Base-by-base conservation (phyloP, 2,329 filamentous ascomycete genomes). In the Myriosclerotinia scirpicola region DNA sequence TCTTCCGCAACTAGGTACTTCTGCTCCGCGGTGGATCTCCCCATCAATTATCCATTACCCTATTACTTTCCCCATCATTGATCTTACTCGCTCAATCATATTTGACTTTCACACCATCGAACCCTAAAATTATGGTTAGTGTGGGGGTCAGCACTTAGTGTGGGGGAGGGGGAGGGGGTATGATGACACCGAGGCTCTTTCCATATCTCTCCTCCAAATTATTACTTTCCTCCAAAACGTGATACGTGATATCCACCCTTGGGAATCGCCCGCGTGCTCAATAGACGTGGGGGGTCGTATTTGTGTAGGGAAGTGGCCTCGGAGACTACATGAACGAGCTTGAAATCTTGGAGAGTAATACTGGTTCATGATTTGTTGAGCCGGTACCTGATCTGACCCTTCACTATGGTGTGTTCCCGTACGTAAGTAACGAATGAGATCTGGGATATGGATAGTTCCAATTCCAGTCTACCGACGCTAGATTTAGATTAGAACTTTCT, bases 391-490 rank as follows among this genome's bases (percentile, higher is more conserved):
- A 30, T 30, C 40, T n/a, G 55, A 34, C 22, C 55, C 20, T 50
- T 38, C 20, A 26, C 34, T 26, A 2, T 38, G 14, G 14, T 20
- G 15, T 12, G 9, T 26, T 50, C 38, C 5, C 50, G 34, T 50
- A 26, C n/a, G 58, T 61, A 38, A 50, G 34, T 40, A 14, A 17
- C 15, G n/a, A 50, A 50, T 26, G 9, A 26, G 44, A 26, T 50
- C 46, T 50, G n/a, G 46, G 58, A 26, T 61, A 38, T 61, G 44
- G 44, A 38, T 50, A 61, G 58, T 61, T 40, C 58, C n/a, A 40
- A 50, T 40, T 50, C 26, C 58, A 61, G 30, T 50, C 34, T 12
- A 38, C 30, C 5, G n/a, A 26, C 22, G 7, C 44, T 26, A 50
- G 9, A 38, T 34, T 46, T 7, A 38, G 44, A 26, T 26, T 50